Conservation (phyloP, 2,329 filamentous ascomycete species). For the Botrytis hyacinthi region DNA sequence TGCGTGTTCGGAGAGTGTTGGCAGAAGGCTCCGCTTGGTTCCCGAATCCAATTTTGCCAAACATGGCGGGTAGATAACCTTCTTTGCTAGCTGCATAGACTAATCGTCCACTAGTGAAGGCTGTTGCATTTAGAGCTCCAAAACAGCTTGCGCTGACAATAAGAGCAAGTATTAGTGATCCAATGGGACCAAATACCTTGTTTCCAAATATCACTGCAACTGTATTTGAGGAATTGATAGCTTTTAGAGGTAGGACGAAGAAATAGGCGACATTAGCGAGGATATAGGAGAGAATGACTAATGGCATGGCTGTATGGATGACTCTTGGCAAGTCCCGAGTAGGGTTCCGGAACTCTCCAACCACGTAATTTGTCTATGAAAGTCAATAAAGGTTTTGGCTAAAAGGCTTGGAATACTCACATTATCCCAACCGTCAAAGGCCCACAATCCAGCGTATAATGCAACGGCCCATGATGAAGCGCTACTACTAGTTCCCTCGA, state of each 20-base stretch:
- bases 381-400: constrained; percentile 31
- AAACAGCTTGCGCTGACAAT: constrained; percentile 91
- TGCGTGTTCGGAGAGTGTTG: constrained; percentile 49
- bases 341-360: constrained; percentile 93
- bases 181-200: constrained; percentile 82
- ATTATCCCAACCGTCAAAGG: constrained; percentile 98
- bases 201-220: constrained; percentile 92
- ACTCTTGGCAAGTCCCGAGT: constrained; percentile 86
- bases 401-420: constrained; percentile 52
- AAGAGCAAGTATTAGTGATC: constrained; percentile 80
- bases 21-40: constrained; percentile 42
- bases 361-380: constrained; percentile 87
- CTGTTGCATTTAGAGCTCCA: constrained; percentile 88
- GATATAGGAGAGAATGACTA: constrained; percentile 88
- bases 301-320: constrained; percentile 93
- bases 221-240: constrained; percentile 86
- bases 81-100: constrained; percentile 95
- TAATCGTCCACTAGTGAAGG: constrained; percentile 87
- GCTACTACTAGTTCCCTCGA: constrained; percentile 77
- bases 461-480: constrained; percentile 89
- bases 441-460: constrained; percentile 93
- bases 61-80: constrained; percentile 81
- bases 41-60: constrained; percentile 77
- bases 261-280: constrained; percentile 93
- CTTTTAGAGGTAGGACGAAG: constrained; percentile 77